Evolutionary conservation across 2,329 filamentous ascomycete species (phyloP).

Genomic region (Teratosphaeria nubilosa): DNA sequence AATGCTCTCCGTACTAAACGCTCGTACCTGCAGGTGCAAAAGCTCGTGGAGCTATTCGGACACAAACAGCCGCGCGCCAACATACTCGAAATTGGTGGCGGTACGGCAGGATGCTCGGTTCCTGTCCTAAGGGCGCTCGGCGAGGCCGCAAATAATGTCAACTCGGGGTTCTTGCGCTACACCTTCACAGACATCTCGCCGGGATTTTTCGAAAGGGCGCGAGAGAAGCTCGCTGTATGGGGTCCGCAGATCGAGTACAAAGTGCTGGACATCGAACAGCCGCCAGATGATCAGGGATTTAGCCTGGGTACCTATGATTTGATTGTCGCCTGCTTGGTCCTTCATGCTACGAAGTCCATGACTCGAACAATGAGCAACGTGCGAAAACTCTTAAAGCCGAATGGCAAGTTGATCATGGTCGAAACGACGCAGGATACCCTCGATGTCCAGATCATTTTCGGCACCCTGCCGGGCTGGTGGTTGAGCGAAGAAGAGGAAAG

Average conservation of each 20-base stretch:
- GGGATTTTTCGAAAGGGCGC: too few species aligned
- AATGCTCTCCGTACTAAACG: neutral
- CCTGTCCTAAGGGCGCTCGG: too few species aligned
- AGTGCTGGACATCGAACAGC: constrained; percentile 21
- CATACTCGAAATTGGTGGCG: constrained; percentile 9
- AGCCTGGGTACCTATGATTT: constrained; percentile 18
- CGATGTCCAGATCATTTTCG: constrained; percentile 2
- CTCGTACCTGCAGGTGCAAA: neutral
- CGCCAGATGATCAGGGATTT: constrained; percentile 26
- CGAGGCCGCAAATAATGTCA: too few species aligned
- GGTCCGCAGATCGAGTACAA: constrained; percentile 28
- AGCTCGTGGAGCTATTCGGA: neutral
- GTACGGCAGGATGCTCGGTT: neutral
- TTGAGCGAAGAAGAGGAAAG: constrained; percentile 4
- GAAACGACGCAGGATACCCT: constrained; percentile 1
- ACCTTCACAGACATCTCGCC: too few species aligned
- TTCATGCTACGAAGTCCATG: constrained; percentile 14
- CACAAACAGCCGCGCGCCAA: constrained; percentile 1
- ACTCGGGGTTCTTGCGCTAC: too few species aligned
- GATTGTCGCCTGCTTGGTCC: constrained; percentile 15
- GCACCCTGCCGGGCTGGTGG: constrained; percentile 11
- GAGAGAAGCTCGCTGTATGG: too few species aligned
- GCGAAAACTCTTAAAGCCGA: constrained; percentile 15
- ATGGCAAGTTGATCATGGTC: constrained; percentile 8
- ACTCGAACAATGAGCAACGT: constrained; percentile 10